phyloP scores from a whole-genome alignment of 1,139 yeast genomes.

The Arxiozyma telluris region DNA sequence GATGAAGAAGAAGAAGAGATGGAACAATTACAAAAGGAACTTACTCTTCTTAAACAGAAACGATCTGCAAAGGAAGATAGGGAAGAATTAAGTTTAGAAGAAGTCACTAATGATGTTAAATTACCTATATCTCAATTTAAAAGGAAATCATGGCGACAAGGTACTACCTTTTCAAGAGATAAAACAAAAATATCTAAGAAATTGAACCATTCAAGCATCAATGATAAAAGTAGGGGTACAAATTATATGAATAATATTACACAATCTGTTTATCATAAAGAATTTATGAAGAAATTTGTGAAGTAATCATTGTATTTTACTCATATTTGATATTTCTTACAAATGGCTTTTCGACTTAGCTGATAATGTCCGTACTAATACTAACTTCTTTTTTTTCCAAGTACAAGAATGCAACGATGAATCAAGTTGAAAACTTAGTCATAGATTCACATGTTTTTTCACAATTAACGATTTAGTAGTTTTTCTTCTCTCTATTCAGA shows the following conservation, averaged over 20 bases:
- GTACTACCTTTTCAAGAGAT: constrained; percentile 35
- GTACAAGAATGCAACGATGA: background rate
- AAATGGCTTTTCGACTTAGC: background rate
- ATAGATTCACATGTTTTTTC: too few species aligned
- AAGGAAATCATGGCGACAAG: constrained; percentile 45
- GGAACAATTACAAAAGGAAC: constrained; percentile 39
- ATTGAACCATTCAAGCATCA: constrained; percentile 23
- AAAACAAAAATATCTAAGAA: constrained; percentile 32
- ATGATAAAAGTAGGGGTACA: constrained; percentile 16
- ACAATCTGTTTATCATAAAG: constrained; percentile 60
- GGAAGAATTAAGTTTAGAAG: constrained; percentile 9
- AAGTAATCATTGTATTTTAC: constrained; percentile 26
- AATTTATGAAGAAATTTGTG: constrained; percentile 60
- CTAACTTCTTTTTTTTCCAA: background rate
- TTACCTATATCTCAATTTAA: constrained; percentile 45
- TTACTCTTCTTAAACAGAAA: constrained; percentile 39
- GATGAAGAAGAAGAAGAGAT: constrained; percentile 27
- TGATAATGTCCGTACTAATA: background rate
- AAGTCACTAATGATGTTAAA: constrained; percentile 31
- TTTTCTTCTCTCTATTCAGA: background rate
- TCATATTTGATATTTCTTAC: too few species aligned
- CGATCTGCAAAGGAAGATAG: constrained; percentile 35
- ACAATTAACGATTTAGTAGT: too few species aligned
- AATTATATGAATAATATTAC: constrained; percentile 58
- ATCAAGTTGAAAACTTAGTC: background rate